Evolutionary conservation across 139 green algal genomes (phyloP).

Genomic region (Chlamydomonas sphaeroides): DNA sequence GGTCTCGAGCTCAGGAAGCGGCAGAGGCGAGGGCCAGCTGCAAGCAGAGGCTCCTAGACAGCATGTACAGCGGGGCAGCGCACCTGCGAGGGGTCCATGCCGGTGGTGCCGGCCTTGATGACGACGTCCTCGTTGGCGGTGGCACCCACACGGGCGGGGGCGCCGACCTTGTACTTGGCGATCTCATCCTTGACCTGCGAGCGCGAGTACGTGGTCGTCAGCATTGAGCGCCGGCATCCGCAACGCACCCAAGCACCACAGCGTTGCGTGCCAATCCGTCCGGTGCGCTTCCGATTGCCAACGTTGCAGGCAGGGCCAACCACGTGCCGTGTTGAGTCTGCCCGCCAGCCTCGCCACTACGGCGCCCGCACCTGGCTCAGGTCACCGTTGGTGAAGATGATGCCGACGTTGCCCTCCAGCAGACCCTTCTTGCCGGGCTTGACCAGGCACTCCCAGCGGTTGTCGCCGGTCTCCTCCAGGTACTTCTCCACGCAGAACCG

Average conservation of each 20-base stretch:
- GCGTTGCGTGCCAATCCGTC: too few relatives aligned
- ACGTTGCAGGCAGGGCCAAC: too few relatives aligned
- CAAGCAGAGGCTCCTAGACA: slow-evolving; percentile 99
- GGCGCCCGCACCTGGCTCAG: slow-evolving; percentile 44
- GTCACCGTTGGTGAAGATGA: slow-evolving; percentile 96
- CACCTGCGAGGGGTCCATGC: slow-evolving; percentile 99
- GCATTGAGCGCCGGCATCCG: too few relatives aligned
- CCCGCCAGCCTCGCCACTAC: too few relatives aligned
- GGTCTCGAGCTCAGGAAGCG: too few relatives aligned
- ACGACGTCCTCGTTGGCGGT: slow-evolving; percentile 91
- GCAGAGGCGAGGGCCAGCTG: too few relatives aligned
- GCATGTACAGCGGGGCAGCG: too few relatives aligned
- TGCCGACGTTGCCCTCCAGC: slow-evolving; percentile 97
- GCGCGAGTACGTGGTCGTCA: too few relatives aligned
- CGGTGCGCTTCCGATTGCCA: too few relatives aligned
- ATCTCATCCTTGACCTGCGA: slow-evolving; percentile 84
- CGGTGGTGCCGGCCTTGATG: slow-evolving; percentile 91
- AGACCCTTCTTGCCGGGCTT: slow-evolving; percentile 61
- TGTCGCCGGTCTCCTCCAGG: slow-evolving; percentile 89
- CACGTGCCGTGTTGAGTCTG: too few relatives aligned
- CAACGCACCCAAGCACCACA: too few relatives aligned
- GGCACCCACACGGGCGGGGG: slow-evolving; percentile 91
- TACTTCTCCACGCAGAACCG: slow-evolving; percentile 95
- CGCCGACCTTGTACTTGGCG: slow-evolving; percentile 88
- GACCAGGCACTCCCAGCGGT: slow-evolving; percentile 87